These are phyloP conservation scores for Aechmea fasciata DNA, from an alignment of 176 grass and related monocot genomes.

Conservation along the genomic window DNA sequence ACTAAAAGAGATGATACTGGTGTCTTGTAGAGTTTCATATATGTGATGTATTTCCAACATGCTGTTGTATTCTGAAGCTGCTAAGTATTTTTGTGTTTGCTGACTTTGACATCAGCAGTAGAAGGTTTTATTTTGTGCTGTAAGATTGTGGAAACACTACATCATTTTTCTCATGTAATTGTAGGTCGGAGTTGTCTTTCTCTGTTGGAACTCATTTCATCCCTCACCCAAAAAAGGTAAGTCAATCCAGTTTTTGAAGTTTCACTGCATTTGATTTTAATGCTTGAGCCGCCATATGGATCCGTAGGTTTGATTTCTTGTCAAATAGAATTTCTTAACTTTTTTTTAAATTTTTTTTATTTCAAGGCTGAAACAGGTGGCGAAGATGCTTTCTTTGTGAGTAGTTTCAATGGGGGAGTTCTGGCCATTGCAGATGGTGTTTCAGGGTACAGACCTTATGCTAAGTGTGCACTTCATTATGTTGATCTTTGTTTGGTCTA, in stretches of 20 bases:
- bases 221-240: slow-evolving; percentile 18
- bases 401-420: slow-evolving; percentile 36
- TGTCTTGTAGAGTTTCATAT: too few species aligned
- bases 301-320: too few species aligned
- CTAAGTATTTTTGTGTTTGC: too few species aligned
- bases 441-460: slow-evolving; percentile 45
- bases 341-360: slow-evolving; percentile 7
- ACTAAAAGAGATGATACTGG: too few species aligned
- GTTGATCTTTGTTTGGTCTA: slow-evolving; percentile 1
- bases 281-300: not conserved
- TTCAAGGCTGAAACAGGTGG: slow-evolving; percentile 57
- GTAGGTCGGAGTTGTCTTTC: slow-evolving; percentile 18
- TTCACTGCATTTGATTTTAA: not conserved
- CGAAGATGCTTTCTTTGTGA: slow-evolving; percentile 79
- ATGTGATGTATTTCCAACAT: too few species aligned
- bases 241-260: not conserved
- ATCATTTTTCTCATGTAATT: not conserved
- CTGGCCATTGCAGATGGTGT: slow-evolving; percentile 93
- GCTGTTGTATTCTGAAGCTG: too few species aligned
- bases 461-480: not conserved
- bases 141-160: too few species aligned
- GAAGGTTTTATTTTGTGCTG: too few species aligned
- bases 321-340: not conserved
- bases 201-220: slow-evolving; percentile 15
- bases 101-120: too few species aligned